A percentile compares a stretch with the other conserved stretches of the same genome.
Conservation (phyloP, 257 asterid species). For the Anisodus tanguticus region DNA sequence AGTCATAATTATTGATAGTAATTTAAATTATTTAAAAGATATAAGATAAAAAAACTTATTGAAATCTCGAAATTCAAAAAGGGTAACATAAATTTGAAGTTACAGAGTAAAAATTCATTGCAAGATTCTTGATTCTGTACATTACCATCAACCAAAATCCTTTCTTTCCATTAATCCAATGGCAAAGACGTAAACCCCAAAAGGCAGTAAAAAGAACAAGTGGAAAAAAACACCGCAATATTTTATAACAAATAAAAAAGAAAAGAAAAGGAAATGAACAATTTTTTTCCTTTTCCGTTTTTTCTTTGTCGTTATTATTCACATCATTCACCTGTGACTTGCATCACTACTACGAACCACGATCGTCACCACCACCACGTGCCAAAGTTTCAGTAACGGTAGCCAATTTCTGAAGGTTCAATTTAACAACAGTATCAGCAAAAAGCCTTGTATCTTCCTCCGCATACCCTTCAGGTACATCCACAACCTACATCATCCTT, state of each 20-base stretch:
- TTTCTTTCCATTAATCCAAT: constrained; percentile 10
- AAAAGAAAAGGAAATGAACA: not conserved
- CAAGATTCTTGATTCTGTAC: not conserved
- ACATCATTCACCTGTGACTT: not conserved
- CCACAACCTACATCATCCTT: constrained; percentile 61
- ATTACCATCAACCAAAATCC: not conserved
- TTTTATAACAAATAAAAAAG: too few species aligned
- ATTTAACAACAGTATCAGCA: constrained; percentile 80
- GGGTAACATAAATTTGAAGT: too few species aligned
- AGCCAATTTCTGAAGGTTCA: constrained; percentile 84
- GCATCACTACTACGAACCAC: not conserved
- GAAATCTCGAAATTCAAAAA: too few species aligned
- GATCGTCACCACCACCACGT: not conserved
- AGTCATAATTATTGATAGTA: too few species aligned
- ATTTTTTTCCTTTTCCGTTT: not conserved
- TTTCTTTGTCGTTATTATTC: not conserved
- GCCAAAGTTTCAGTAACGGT: constrained; percentile 48
- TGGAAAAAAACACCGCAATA: not conserved
- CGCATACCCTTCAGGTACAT: constrained; percentile 86
- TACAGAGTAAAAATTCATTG: not conserved
- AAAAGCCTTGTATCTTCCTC: constrained; percentile 89
- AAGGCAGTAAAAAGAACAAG: not conserved
- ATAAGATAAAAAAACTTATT: too few species aligned
- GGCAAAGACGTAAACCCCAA: constrained; percentile 13
- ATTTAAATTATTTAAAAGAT: not conserved